Evolutionary conservation across 192 early-diverging fungal genomes (phyloP).

Genomic region (Helicostylum pulchrum): DNA sequence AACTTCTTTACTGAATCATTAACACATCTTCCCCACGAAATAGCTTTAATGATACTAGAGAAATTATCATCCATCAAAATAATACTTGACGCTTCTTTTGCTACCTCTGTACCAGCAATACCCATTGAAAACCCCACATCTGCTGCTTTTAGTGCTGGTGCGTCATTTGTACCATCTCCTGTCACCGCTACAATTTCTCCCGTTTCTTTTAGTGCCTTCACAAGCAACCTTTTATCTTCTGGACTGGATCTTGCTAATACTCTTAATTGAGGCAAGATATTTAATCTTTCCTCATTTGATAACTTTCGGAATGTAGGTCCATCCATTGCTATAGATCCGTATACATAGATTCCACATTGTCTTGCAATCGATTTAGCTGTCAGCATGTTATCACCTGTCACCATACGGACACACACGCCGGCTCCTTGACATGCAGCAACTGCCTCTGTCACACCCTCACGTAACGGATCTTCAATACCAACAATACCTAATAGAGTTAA

Average conservation of each 20-base stretch:
- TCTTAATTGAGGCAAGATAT: slow-evolving; percentile 82
- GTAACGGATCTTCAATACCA: slow-evolving; percentile 95
- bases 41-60: slow-evolving; percentile 91
- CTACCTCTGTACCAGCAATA: slow-evolving; percentile 98
- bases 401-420: slow-evolving; percentile 98
- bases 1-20: slow-evolving; percentile 98
- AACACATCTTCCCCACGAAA: slow-evolving; percentile 94
- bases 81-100: slow-evolving; percentile 97
- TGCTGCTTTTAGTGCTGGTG: slow-evolving; percentile 86
- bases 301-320: slow-evolving; percentile 88
- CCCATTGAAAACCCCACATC: slow-evolving; percentile 99
- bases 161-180: slow-evolving; percentile 99
- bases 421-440: slow-evolving; percentile 84
- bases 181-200: slow-evolving; percentile 97
- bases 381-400: slow-evolving; percentile 94
- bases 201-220: slow-evolving; percentile 76
- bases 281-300: slow-evolving; percentile 75
- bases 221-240: slow-evolving; percentile 94
- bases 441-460: slow-evolving; percentile 89
- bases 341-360: slow-evolving; percentile 85
- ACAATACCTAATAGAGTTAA: slow-evolving; percentile 86
- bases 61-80: slow-evolving; percentile 99
- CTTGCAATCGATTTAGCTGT: slow-evolving; percentile 93
- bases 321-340: slow-evolving; percentile 87
- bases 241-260: slow-evolving; percentile 95